A percentile compares a stretch with the other conserved stretches of the same genome.
Evolutionary conservation across 352 stramenopile genomes (phyloP).

Genomic region (Phytophthora niederhauseri): DNA sequence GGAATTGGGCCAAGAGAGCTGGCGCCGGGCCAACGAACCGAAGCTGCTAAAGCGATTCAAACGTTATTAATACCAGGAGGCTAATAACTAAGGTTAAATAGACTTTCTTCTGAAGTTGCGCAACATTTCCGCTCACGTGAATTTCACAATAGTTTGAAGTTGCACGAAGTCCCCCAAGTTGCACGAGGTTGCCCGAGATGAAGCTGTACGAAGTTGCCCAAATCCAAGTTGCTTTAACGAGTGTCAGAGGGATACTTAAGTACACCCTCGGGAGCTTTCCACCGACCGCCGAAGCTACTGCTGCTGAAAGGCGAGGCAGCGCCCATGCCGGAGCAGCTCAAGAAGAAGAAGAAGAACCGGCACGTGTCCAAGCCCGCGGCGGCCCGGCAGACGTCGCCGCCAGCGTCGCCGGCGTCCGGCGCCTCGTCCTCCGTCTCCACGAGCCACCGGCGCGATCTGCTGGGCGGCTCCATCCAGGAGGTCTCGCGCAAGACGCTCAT

Average conservation of each 20-base stretch:
- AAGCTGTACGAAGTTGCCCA: too few species aligned
- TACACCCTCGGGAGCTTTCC: neutral
- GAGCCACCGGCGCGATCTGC: conserved; percentile 34
- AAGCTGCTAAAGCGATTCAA: too few species aligned
- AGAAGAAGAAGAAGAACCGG: conserved; percentile 32
- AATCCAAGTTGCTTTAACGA: too few species aligned
- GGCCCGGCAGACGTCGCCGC: conserved; percentile 19
- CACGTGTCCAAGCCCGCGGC: conserved; percentile 37
- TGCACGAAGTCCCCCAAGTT: too few species aligned
- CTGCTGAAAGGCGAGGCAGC: neutral
- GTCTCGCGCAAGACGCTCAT: conserved; percentile 42
- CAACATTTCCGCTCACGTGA: too few species aligned
- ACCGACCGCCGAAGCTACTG: neutral
- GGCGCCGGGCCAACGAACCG: too few species aligned
- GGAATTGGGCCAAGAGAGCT: too few species aligned
- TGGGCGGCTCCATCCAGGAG: conserved; percentile 38
- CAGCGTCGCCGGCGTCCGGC: neutral
- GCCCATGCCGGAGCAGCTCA: conserved; percentile 20
- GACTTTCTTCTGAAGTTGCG: too few species aligned
- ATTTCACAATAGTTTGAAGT: too few species aligned
- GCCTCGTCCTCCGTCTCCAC: conserved; percentile 3
- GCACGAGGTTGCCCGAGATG: too few species aligned
- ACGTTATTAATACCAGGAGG: too few species aligned
- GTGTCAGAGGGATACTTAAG: neutral
- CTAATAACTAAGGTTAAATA: too few species aligned